Evolutionary conservation across 2,329 filamentous ascomycete species (phyloP).

Genomic region (Alternaria sp.): DNA sequence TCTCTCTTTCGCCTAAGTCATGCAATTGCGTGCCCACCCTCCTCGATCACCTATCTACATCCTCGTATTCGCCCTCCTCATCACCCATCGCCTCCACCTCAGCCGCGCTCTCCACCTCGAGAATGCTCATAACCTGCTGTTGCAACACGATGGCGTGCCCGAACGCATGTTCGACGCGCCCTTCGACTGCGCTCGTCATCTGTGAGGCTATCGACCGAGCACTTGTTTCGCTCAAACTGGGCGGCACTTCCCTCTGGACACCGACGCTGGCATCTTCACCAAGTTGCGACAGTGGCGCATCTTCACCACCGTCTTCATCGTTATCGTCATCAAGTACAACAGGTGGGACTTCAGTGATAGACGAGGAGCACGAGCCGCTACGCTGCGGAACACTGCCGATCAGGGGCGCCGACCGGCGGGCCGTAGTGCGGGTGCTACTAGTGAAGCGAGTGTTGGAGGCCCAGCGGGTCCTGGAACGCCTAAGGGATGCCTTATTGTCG

Average conservation of each 20-base stretch:
- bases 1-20: background rate
- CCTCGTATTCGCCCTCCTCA: background rate
- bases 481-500: background rate
- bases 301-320: background rate
- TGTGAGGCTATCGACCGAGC: constrained; percentile 8
- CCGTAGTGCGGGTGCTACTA: constrained; percentile 4
- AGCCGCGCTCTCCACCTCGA: constrained; percentile 1
- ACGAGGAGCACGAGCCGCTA: constrained; percentile 8
- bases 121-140: constrained; percentile 2
- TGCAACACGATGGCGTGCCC: background rate
- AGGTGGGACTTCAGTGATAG: background rate
- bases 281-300: background rate
- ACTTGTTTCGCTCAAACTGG: constrained; percentile 2
- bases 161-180: constrained; percentile 2
- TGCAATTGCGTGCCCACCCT: constrained; percentile 1
- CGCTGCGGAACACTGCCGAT: constrained; percentile 7
- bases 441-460: constrained; percentile 7
- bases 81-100: background rate
- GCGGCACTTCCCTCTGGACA: constrained; percentile 4
- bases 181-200: constrained; percentile 5
- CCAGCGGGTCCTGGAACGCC: constrained; percentile 4
- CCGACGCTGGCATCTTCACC: background rate
- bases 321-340: background rate
- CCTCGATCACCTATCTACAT: constrained; percentile 3
- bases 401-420: constrained; percentile 6